phyloP scores from a whole-genome alignment of 139 green algal species.

The Mesostigma viride region DNA sequence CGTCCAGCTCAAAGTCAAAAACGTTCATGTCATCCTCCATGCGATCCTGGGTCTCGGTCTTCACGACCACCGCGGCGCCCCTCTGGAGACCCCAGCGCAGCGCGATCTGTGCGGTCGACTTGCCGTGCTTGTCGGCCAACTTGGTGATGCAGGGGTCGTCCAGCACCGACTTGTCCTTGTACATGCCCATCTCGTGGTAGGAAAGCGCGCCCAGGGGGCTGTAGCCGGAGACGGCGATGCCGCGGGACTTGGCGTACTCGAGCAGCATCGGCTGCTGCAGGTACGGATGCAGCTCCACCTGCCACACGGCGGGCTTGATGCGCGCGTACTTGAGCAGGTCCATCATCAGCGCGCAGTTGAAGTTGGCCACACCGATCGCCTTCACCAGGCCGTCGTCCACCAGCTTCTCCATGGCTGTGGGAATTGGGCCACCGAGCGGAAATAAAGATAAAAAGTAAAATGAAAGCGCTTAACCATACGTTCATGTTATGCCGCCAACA shows the following conservation, averaged over 20 bases:
- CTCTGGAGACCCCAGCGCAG: conserved; percentile 61
- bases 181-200: neutral
- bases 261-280: conserved; percentile 67
- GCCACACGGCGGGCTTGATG: conserved; percentile 31
- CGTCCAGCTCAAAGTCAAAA: conserved; percentile 25
- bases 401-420: conserved; percentile 34
- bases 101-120: conserved; percentile 43
- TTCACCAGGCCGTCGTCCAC: conserved; percentile 28
- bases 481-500: too few species aligned
- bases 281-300: conserved; percentile 90
- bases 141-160: neutral
- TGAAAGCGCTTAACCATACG: too few species aligned
- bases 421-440: too few species aligned
- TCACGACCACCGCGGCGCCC: conserved; percentile 65
- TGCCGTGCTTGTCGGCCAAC: neutral
- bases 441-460: too few species aligned
- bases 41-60: conserved; percentile 33
- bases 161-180: too few species aligned
- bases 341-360: conserved; percentile 15
- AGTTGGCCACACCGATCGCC: conserved; percentile 37
- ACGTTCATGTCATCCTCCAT: conserved; percentile 30
- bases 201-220: conserved; percentile 55
- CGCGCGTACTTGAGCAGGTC: conserved; percentile 13
- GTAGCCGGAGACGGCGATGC: conserved; percentile 82
- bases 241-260: conserved; percentile 34